Conservation (phyloP, 768 basidiomycete genomes). For the Ramaria sp. region DNA sequence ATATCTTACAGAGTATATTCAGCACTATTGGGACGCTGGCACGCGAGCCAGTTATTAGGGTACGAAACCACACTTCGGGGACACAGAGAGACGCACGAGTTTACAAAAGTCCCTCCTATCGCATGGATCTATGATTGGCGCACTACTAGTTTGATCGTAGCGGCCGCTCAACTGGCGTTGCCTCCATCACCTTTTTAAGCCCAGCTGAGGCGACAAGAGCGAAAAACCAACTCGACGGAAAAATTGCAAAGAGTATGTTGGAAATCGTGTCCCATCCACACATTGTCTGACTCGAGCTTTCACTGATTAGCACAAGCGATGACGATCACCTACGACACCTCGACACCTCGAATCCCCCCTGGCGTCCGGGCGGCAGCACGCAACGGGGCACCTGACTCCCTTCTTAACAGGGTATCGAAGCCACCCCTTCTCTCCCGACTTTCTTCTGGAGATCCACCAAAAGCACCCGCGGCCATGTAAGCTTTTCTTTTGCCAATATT, state of each 20-base stretch:
- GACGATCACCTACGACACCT: conserved; percentile 51
- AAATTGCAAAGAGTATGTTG: conserved; percentile 70
- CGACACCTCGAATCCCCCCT: conserved; percentile 24
- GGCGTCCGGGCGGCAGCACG: conserved; percentile 35
- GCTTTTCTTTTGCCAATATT: conserved; percentile 23
- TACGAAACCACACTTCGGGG: conserved; percentile 42
- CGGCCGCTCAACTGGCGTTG: conserved; percentile 82
- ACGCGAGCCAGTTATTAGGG: conserved; percentile 89
- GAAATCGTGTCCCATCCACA: background rate
- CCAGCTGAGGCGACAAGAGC: conserved; percentile 69
- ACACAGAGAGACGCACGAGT: conserved; percentile 8
- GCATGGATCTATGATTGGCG: conserved; percentile 28
- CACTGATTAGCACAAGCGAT: conserved; percentile 58
- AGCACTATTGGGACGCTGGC: conserved; percentile 87
- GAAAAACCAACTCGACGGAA: conserved; percentile 77
- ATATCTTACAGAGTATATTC: conserved; percentile 60
- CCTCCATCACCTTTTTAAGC: conserved; percentile 71
- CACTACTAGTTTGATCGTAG: conserved; percentile 79
- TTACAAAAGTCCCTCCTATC: conserved; percentile 20
- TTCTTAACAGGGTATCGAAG: conserved; percentile 69
- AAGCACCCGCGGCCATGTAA: conserved; percentile 19
- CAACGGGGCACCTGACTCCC: conserved; percentile 35
- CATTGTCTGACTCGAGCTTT: background rate
- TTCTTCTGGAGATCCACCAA: background rate
- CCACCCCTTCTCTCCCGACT: conserved; percentile 54